Conservation (phyloP, 345 rosid genomes). For the Sisymbrium irio region DNA sequence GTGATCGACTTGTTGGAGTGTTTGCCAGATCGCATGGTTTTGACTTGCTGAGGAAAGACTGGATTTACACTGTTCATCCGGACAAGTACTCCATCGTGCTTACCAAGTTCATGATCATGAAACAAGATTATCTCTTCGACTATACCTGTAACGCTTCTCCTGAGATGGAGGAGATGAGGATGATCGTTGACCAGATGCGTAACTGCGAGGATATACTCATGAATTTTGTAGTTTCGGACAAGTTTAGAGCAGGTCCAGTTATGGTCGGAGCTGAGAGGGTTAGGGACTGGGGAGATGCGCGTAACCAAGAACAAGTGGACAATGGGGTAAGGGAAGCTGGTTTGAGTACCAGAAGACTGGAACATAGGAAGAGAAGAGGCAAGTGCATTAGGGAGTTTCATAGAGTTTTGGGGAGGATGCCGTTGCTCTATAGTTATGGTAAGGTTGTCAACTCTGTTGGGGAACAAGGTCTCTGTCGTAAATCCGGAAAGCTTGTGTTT, state of each 20-base stretch:
- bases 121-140: conserved; percentile 45
- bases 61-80: conserved; percentile 77
- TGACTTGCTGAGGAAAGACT: conserved; percentile 45
- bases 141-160: conserved; percentile 63
- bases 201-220: conserved; percentile 78
- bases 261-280: conserved; percentile 65
- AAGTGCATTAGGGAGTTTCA: conserved; percentile 58
- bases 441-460: conserved; percentile 58
- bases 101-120: conserved; percentile 70
- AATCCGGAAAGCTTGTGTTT: conserved; percentile 52
- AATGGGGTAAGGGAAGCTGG: conserved; percentile 50
- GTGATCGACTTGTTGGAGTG: conserved; percentile 49
- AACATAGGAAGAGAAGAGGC: conserved; percentile 79
- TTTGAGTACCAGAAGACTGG: conserved; percentile 56
- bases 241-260: conserved; percentile 50
- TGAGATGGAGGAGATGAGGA: conserved; percentile 51
- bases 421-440: conserved; percentile 58
- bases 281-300: conserved; percentile 77
- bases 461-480: conserved; percentile 68
- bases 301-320: conserved; percentile 39
- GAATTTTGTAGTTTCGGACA: conserved; percentile 66
- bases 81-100: conserved; percentile 64
- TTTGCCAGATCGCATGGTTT: conserved; percentile 64
- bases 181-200: conserved; percentile 47
- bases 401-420: conserved; percentile 61